Evolutionary conservation across 2,329 filamentous ascomycete species (phyloP).

Genomic region (Neopestalotiopsis sp.): DNA sequence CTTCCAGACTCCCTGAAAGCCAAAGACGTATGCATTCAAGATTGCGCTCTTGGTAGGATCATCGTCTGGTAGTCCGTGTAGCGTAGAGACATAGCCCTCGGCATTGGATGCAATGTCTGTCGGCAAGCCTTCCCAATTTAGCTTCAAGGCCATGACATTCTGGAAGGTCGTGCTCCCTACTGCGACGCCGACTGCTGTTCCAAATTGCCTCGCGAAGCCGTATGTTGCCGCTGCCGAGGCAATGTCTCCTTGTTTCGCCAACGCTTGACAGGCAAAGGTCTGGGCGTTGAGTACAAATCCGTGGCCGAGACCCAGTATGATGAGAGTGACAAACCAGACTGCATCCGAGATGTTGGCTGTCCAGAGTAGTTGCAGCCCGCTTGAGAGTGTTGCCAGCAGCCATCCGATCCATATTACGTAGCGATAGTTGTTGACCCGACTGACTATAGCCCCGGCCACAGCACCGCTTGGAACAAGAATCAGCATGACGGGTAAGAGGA

Average conservation of each 20-base stretch:
- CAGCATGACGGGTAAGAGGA: conserved; percentile 18
- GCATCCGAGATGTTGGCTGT: conserved; percentile 18
- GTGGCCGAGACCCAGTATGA: conserved; percentile 25
- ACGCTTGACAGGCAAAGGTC: conserved; percentile 28
- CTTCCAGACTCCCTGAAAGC: conserved; percentile 21
- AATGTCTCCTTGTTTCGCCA: conserved; percentile 20
- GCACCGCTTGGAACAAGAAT: conserved; percentile 20
- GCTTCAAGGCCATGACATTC: conserved; percentile 23
- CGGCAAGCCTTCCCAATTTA: conserved; percentile 19
- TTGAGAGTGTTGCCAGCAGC: conserved; percentile 18
- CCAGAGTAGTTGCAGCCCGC: conserved; percentile 26
- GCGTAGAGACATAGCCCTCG: conserved; percentile 16
- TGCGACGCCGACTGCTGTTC: conserved; percentile 24
- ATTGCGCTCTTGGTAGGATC: conserved; percentile 5
- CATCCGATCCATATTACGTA: conserved; percentile 20
- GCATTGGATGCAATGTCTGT: conserved; percentile 18
- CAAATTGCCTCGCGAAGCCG: conserved; percentile 22
- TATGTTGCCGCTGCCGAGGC: conserved; percentile 14
- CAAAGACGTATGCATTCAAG: conserved; percentile 19
- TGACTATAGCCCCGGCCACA: conserved; percentile 18
- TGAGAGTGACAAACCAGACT: conserved; percentile 23
- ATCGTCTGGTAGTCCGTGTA: conserved; percentile 2
- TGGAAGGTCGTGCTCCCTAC: conserved; percentile 26
- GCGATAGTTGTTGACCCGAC: conserved; percentile 19
- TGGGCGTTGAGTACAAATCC: conserved; percentile 29